Evolutionary conservation across 306 rosid genomes (phyloP), one percentile per base, ranked within the genome.

Genomic region (Cucurbita ficifolia): DNA sequence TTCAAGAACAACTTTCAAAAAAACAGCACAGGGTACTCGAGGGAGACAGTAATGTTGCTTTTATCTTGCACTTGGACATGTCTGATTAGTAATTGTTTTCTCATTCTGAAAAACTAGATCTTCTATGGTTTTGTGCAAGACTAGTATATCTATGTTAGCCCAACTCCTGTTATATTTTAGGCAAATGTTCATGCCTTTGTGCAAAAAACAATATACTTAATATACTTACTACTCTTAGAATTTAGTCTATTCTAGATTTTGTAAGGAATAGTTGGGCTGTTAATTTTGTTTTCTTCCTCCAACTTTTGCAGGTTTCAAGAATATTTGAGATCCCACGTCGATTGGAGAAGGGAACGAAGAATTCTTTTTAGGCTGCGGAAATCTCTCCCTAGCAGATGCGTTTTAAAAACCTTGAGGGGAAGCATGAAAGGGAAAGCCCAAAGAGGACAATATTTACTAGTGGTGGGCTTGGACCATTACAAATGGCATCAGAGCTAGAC

Each of bases 1-100:
- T 93, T 80, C 98, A 93, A 79, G 98, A 93, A 74, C 98, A 93
- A 54, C 93, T 93, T 75, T 93, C 96, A 6, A 93, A 93, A 78
- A 90, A 93, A n/a, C n/a, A n/a, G n/a, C n/a, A n/a, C n/a, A 84
- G 87, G 81, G 98, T 93, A 77, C 81, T 81, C 74, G 90, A 93
- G 92, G 98, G 87, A 52, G 48, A 68, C 72, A 45, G 63, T 16
- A 21, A 22, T 10, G 9, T 21, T 73, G 53, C 54, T 43, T 45
- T 45, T 42, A 60, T n/a, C 13, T 55, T 40, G 13, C 10, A 22
- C 38, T 55, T 1, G 17, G 50, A 22, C 43, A 56, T 74, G 19
- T 48, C 39, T 35, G 14, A 5, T 49, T 8, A 14, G 10, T 42
- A 39, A 55, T 59, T 61, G 24, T 6, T 59, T 49, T 24, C 29